Conservation (phyloP, 2,329 filamentous ascomycete species). For the Fusarium bulbicola region DNA sequence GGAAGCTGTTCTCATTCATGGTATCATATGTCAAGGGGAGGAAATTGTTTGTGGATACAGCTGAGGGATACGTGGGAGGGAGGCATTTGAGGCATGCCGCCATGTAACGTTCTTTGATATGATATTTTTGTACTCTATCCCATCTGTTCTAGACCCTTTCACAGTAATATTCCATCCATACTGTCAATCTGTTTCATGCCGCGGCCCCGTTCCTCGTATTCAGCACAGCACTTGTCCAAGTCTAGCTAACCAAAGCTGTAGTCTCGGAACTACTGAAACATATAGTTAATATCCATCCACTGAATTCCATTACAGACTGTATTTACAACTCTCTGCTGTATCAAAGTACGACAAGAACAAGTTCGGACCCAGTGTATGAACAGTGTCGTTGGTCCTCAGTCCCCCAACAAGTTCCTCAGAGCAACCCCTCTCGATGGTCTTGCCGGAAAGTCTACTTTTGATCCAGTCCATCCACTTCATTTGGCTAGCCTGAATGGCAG, state of each 20-base stretch:
- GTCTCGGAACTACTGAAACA: background rate
- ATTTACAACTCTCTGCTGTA: slow-evolving; percentile 1
- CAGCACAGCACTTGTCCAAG: background rate
- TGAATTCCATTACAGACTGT: background rate
- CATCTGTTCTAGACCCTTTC: background rate
- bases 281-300: too few species aligned
- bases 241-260: background rate
- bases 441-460: slow-evolving; percentile 16
- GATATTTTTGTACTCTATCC: background rate
- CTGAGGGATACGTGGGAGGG: slow-evolving; percentile 43
- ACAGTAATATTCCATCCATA: background rate
- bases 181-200: background rate
- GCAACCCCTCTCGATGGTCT: background rate
- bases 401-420: background rate
- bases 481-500: slow-evolving; percentile 23
- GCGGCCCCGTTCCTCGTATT: background rate
- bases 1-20: slow-evolving; percentile 45
- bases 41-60: slow-evolving; percentile 46
- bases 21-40: slow-evolving; percentile 48
- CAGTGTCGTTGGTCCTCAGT: slow-evolving; percentile 2
- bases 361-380: background rate
- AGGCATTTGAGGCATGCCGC: slow-evolving; percentile 42
- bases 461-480: slow-evolving; percentile 25
- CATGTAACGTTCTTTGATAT: slow-evolving; percentile 32
- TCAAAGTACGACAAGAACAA: slow-evolving; percentile 18